These are phyloP conservation scores for Suhomyces taliae DNA, from an alignment of 1,139 yeast species.

Conservation along the genomic window DNA sequence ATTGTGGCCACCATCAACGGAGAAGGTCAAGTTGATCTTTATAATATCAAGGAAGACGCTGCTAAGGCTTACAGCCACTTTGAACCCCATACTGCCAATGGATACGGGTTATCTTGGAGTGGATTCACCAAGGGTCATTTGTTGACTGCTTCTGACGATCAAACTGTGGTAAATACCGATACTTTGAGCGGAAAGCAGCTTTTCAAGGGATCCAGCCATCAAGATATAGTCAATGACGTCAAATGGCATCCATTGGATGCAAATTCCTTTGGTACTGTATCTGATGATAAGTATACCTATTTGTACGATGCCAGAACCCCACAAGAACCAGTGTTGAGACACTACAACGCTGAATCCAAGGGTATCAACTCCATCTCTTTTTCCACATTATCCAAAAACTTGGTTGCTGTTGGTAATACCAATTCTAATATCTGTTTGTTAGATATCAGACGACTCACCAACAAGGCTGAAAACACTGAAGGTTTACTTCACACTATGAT, in stretches of 20 bases:
- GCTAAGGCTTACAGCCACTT: slow-evolving; percentile 30
- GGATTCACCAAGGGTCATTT: slow-evolving; percentile 47
- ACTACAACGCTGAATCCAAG: slow-evolving; percentile 34
- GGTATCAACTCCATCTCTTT: slow-evolving; percentile 66
- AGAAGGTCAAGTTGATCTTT: slow-evolving; percentile 68
- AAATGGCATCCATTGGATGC: slow-evolving; percentile 62
- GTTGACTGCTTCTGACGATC: slow-evolving; percentile 65
- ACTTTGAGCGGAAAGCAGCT: slow-evolving; percentile 21
- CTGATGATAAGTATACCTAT: slow-evolving; percentile 58
- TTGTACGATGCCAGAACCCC: slow-evolving; percentile 44
- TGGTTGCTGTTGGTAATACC: slow-evolving; percentile 68
- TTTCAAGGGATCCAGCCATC: slow-evolving; percentile 39
- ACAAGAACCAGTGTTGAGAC: slow-evolving; percentile 26
- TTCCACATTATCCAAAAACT: slow-evolving; percentile 57
- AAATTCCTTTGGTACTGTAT: slow-evolving; percentile 62
- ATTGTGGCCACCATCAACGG: slow-evolving; percentile 79
- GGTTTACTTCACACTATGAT: slow-evolving; percentile 64
- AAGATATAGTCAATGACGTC: slow-evolving; percentile 69
- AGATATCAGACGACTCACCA: slow-evolving; percentile 53
- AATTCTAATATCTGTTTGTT: slow-evolving; percentile 65
- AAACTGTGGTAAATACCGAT: slow-evolving; percentile 60
- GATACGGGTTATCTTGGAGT: slow-evolving; percentile 74
- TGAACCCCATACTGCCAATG: slow-evolving; percentile 62
- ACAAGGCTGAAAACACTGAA: slow-evolving; percentile 17
- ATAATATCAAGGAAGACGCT: slow-evolving; percentile 42